These are phyloP conservation scores for Paracorniculantispora psalliotae DNA, from an alignment of 2,329 filamentous ascomycete genomes.

Conservation along the genomic window DNA sequence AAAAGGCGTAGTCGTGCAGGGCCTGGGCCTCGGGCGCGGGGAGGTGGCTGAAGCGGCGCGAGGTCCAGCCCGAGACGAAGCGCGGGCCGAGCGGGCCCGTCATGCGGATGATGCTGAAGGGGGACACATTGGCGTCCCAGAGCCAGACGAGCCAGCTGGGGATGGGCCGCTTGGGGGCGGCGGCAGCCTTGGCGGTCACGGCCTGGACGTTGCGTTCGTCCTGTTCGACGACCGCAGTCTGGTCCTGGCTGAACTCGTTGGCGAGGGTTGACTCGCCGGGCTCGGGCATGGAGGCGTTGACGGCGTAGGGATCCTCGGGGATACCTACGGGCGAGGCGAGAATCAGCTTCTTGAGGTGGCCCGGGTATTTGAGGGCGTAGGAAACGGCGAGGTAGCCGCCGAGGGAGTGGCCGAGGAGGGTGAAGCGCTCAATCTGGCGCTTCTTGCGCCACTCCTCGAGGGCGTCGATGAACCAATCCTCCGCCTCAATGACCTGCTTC, in stretches of 20 bases:
- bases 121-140: slow-evolving; percentile 96
- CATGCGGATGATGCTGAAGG: slow-evolving; percentile 85
- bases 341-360: slow-evolving; percentile 90
- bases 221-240: slow-evolving; percentile 45
- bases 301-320: slow-evolving; percentile 88
- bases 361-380: slow-evolving; percentile 94
- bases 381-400: slow-evolving; percentile 93
- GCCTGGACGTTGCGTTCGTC: slow-evolving; percentile 24
- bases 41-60: slow-evolving; percentile 84
- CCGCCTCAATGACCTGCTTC: slow-evolving; percentile 79
- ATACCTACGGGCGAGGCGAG: slow-evolving; percentile 91
- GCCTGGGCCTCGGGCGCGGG: slow-evolving; percentile 74
- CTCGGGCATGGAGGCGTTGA: slow-evolving; percentile 74
- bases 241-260: slow-evolving; percentile 76
- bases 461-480: slow-evolving; percentile 93
- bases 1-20: slow-evolving; percentile 90
- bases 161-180: slow-evolving; percentile 48
- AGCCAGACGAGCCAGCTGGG: slow-evolving; percentile 88
- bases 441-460: slow-evolving; percentile 92
- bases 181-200: slow-evolving; percentile 22
- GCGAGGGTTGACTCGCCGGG: slow-evolving; percentile 66
- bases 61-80: slow-evolving; percentile 92
- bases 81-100: slow-evolving; percentile 85
- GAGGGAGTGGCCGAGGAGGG: slow-evolving; percentile 84
- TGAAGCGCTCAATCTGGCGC: slow-evolving; percentile 88